phyloP scores from a whole-genome alignment of 352 stramenopile genomes.

The Globisporangium mamillatum region DNA sequence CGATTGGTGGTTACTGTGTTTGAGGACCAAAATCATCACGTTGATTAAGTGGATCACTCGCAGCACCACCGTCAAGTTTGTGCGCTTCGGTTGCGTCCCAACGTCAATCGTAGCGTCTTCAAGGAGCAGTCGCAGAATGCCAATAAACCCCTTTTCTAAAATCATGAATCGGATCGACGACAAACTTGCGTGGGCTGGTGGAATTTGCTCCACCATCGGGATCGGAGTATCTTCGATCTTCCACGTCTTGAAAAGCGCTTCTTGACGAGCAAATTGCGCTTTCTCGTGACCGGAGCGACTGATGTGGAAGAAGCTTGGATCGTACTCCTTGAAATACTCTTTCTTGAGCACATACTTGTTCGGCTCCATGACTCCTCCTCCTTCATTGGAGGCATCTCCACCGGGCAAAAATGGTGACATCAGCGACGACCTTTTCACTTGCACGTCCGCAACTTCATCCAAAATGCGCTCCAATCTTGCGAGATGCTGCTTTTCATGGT shows the following conservation, averaged over 20 bases:
- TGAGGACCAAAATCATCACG: conserved; percentile 59
- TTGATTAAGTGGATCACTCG: conserved; percentile 70
- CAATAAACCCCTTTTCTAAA: conserved; percentile 58
- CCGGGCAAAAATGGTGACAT: conserved; percentile 29
- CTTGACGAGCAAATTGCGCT: conserved; percentile 70
- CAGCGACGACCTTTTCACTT: conserved; percentile 41
- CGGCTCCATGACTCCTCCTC: conserved; percentile 56
- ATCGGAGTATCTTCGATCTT: conserved; percentile 68
- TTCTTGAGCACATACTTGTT: conserved; percentile 80
- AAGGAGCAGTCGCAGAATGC: conserved; percentile 62
- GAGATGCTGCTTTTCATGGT: conserved; percentile 67
- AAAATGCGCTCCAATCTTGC: conserved; percentile 58
- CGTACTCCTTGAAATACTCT: conserved; percentile 75
- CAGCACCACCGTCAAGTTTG: conserved; percentile 65
- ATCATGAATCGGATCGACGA: conserved; percentile 51
- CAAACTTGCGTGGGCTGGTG: conserved; percentile 53
- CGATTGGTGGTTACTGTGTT: conserved; percentile 28
- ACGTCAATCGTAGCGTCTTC: conserved; percentile 44
- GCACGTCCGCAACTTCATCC: conserved; percentile 71
- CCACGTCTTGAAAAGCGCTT: conserved; percentile 82
- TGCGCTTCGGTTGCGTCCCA: conserved; percentile 35
- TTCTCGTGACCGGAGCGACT: conserved; percentile 76
- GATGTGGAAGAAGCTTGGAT: conserved; percentile 79
- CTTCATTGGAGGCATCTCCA: conserved; percentile 34
- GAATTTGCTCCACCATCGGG: conserved; percentile 59